Base-by-base conservation (phyloP, 139 green algal genomes). In the Protoeuglena noctilucae region DNA sequence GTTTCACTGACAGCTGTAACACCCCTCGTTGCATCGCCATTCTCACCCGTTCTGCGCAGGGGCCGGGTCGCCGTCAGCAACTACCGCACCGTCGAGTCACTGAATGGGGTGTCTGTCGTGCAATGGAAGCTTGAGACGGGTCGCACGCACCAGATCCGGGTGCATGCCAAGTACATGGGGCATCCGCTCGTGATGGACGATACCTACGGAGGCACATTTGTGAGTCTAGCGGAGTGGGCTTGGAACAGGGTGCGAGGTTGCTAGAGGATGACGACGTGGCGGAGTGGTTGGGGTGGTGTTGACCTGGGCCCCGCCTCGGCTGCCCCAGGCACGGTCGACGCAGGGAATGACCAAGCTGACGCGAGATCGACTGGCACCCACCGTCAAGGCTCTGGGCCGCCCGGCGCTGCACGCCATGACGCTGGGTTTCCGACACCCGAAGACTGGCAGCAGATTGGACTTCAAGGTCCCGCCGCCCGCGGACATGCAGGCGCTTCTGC, bases 91-190 rank as follows among this genome's bases (percentile, higher is more conserved):
- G n/a, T n/a, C n/a, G n/a, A n/a, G n/a, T n/a, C n/a, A n/a, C n/a
- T n/a, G n/a, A n/a, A n/a, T n/a, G n/a, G n/a, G n/a, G n/a, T n/a
- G n/a, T n/a, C n/a, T n/a, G n/a, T 96, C 24, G 79, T 95, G 48
- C 53, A 82, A 54, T 98, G 91, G 89, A 75, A 69, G 51, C 72
- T 98, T 5, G 77, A 93, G 24, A 96, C 86, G 1, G 91, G 91
- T 28, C 69, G 91, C 26, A 98, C 91, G 4, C 91, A 98, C 59
- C 91, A 98, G 68, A 95, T 95, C 50, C 69, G 80, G 43, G 84
- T 94, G 19, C 85, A 94, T 61, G 76, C 84, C 21, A 74, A 77
- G 49, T 70, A 96, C 58, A 63, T 94, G 0, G 80, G 80, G 1
- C 70, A 85, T 50, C 81, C 89, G 0, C 67, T 98, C n/a, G 51